A percentile compares a stretch with the other conserved stretches of the same genome.
Evolutionary conservation across 169 alveolate genomes (phyloP).

Genomic region (Eimeria tenella): DNA sequence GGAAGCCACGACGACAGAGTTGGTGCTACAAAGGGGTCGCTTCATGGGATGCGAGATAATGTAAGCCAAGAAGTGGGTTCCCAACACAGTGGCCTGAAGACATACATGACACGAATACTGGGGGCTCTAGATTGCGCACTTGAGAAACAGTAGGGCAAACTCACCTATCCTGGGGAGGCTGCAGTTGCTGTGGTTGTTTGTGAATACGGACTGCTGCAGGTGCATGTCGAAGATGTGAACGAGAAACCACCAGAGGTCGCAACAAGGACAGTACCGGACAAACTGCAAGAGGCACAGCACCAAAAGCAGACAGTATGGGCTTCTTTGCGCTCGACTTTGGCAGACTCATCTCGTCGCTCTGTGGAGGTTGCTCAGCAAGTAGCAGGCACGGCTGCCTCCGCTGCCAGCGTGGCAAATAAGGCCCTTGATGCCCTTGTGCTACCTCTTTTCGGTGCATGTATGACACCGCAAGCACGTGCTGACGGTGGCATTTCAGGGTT

Average conservation of each 20-base stretch:
- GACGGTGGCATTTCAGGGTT: not conserved
- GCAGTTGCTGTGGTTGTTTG: conserved; percentile 1
- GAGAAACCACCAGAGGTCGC: not conserved
- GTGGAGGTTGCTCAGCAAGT: conserved; percentile 45
- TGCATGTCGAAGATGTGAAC: not conserved
- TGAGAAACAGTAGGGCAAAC: not conserved
- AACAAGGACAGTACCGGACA: not conserved
- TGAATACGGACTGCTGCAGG: not conserved
- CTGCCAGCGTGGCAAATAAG: conserved; percentile 24
- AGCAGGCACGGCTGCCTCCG: conserved; percentile 33
- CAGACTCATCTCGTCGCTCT: conserved; percentile 40
- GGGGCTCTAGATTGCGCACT: not conserved
- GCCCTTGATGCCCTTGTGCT: not conserved
- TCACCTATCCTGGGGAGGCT: not conserved
- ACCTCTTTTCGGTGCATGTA: conserved; percentile 45
- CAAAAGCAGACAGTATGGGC: conserved; percentile 45
- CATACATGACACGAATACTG: too few relatives aligned
- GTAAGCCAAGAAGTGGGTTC: too few relatives aligned
- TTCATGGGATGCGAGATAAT: too few relatives aligned
- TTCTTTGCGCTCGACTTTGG: not conserved
- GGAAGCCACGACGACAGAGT: too few relatives aligned
- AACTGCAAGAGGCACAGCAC: not conserved
- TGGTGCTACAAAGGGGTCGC: too few relatives aligned
- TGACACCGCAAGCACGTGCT: not conserved
- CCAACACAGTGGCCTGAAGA: too few relatives aligned